Percentiles rank a stretch among this genome's conserved stretches.
phyloP scores from a whole-genome alignment of 176 grass and related monocot species.

The Stipa capillata region DNA sequence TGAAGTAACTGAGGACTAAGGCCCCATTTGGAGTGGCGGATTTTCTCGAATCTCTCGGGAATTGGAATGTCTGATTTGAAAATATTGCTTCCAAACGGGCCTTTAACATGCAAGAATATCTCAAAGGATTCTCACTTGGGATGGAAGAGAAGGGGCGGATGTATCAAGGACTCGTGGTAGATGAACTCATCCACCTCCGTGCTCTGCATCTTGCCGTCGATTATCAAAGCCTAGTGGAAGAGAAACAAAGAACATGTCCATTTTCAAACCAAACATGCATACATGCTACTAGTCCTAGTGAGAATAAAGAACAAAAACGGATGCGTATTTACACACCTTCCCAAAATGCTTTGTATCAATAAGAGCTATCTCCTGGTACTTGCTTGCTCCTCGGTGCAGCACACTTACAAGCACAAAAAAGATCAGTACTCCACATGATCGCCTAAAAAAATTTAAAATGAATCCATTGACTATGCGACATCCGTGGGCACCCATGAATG shows the following conservation, averaged over 20 bases:
- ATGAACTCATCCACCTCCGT: slow-evolving; percentile 78
- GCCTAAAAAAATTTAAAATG: too few species aligned
- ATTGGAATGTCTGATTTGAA: too few species aligned
- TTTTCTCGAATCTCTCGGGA: too few species aligned
- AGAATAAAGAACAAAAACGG: background rate
- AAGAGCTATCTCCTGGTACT: slow-evolving; percentile 72
- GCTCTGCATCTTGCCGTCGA: slow-evolving; percentile 88
- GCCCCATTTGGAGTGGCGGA: too few species aligned
- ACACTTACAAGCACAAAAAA: slow-evolving; percentile 28
- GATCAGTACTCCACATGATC: too few species aligned
- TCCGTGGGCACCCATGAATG: background rate
- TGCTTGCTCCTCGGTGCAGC: slow-evolving; percentile 51
- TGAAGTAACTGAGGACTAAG: background rate
- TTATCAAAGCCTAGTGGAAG: slow-evolving; percentile 41
- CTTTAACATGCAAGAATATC: background rate
- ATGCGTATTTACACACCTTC: slow-evolving; percentile 34
- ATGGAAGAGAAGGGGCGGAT: slow-evolving; percentile 62
- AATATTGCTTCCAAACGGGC: too few species aligned
- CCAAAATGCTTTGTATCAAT: slow-evolving; percentile 80
- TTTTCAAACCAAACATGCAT: background rate
- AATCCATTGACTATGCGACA: background rate
- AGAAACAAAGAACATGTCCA: background rate
- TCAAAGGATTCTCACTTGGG: slow-evolving; percentile 30
- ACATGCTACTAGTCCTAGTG: background rate
- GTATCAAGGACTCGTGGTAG: slow-evolving; percentile 69